Conservation (phyloP, 495 filamentous ascomycete species). For the Penicillium argentinense region DNA sequence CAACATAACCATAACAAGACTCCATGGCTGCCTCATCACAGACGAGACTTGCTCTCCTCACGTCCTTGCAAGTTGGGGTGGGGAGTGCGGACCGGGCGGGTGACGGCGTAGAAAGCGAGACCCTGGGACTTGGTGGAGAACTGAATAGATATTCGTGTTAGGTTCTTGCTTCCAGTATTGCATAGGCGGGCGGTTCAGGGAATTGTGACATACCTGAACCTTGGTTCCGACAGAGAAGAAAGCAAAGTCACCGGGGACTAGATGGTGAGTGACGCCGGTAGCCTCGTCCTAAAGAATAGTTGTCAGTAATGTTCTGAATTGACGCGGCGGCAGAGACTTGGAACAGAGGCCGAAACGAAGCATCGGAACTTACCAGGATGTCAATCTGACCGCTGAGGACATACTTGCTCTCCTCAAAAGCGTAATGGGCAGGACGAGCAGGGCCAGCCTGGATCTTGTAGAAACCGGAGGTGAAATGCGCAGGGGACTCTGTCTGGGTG, state of each 20-base stretch:
- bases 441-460: conserved; percentile 35
- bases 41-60: conserved; percentile 20
- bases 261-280: conserved; percentile 32
- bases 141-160: conserved; percentile 15
- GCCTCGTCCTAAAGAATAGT: conserved; percentile 28
- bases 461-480: conserved; percentile 31
- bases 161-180: background rate
- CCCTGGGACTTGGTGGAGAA: conserved; percentile 36
- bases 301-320: background rate
- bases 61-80: conserved; percentile 26
- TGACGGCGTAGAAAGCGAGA: conserved; percentile 33
- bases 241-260: conserved; percentile 33
- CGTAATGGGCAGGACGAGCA: conserved; percentile 26
- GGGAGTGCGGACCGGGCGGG: conserved; percentile 24
- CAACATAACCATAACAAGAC: too few relatives aligned
- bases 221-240: conserved; percentile 36
- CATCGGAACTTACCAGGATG: conserved; percentile 32
- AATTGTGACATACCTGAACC: conserved; percentile 24
- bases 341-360: conserved; percentile 3
- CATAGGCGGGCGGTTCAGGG: background rate
- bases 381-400: conserved; percentile 34
- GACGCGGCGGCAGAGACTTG: background rate
- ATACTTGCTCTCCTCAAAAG: conserved; percentile 33
- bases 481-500: conserved; percentile 27
- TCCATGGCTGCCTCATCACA: too few relatives aligned